Evolutionary conservation across 176 grass and related monocot species (phyloP).

Genomic region (Aegilops umbellulata): DNA sequence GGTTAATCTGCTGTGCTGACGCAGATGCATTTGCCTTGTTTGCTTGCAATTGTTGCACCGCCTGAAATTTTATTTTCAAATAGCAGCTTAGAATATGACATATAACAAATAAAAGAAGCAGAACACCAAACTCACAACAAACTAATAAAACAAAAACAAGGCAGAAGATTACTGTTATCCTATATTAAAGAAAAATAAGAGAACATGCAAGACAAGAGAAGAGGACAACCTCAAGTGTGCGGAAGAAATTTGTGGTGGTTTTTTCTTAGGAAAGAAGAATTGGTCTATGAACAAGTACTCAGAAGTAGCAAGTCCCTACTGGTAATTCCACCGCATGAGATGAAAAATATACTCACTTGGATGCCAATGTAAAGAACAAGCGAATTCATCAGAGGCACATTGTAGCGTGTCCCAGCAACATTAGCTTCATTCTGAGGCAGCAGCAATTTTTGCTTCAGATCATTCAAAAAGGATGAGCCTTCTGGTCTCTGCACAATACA

Average conservation of each 20-base stretch:
- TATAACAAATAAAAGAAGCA: background rate
- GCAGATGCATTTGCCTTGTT: conserved; percentile 44
- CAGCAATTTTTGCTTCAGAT: conserved; percentile 75
- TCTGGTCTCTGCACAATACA: conserved; percentile 46
- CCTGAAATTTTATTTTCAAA: conserved; percentile 40
- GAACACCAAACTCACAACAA: background rate
- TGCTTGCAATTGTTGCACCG: conserved; percentile 68
- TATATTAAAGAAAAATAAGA: background rate
- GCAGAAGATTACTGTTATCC: background rate
- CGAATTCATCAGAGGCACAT: conserved; percentile 73
- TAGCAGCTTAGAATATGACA: background rate
- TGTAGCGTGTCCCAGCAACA: conserved; percentile 70
- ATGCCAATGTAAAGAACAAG: conserved; percentile 90
- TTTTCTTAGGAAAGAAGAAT: too few relatives aligned
- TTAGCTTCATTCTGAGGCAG: conserved; percentile 69
- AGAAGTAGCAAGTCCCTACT: background rate
- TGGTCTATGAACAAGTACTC: background rate
- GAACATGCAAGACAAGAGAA: background rate
- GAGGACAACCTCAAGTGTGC: background rate
- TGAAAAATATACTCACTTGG: conserved; percentile 45
- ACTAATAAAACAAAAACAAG: background rate
- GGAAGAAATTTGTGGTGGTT: background rate
- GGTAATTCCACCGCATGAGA: background rate
- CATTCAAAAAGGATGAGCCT: conserved; percentile 66
- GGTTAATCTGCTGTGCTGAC: conserved; percentile 63